These are phyloP conservation scores for Conticribra guillardii DNA, from an alignment of 108 stramenopile species.

Conservation along the genomic window DNA sequence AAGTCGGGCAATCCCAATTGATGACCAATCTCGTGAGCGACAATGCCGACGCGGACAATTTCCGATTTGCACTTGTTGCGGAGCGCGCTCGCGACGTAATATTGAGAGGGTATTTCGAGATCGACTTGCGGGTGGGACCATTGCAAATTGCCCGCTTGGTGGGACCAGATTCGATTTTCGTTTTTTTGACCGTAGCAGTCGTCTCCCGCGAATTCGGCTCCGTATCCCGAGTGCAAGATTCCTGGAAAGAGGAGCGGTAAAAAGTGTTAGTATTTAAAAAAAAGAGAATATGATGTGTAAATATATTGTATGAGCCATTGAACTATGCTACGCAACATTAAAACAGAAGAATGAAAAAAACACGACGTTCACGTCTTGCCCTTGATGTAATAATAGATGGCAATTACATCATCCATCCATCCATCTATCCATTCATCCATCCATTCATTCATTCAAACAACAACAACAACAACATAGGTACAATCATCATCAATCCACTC, in stretches of 20 bases:
- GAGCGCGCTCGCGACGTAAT: constrained; percentile 48
- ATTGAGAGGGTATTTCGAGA: constrained; percentile 32
- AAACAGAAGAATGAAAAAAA: too few species aligned
- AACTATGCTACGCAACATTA: too few species aligned
- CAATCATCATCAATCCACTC: background rate
- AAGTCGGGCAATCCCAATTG: constrained; percentile 57
- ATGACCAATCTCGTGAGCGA: constrained; percentile 53
- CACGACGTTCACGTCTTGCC: too few species aligned
- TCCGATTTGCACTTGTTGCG: constrained; percentile 40
- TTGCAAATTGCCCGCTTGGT: constrained; percentile 45
- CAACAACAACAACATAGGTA: too few species aligned
- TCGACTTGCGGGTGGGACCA: constrained; percentile 12
- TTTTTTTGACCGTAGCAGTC: constrained; percentile 48
- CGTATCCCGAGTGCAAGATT: constrained; percentile 76
- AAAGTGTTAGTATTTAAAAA: too few species aligned
- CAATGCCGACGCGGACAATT: constrained; percentile 55
- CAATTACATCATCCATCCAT: too few species aligned
- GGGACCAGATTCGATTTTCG: constrained; percentile 49
- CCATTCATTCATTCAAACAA: too few species aligned
- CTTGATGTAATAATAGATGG: too few species aligned
- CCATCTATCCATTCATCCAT: too few species aligned
- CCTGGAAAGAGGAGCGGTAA: background rate
- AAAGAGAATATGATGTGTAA: too few species aligned
- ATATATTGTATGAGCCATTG: too few species aligned
- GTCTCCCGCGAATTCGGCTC: constrained; percentile 61